These are phyloP conservation scores for Fusarium napiforme DNA, from an alignment of 2,329 filamentous ascomycete genomes.

Conservation along the genomic window DNA sequence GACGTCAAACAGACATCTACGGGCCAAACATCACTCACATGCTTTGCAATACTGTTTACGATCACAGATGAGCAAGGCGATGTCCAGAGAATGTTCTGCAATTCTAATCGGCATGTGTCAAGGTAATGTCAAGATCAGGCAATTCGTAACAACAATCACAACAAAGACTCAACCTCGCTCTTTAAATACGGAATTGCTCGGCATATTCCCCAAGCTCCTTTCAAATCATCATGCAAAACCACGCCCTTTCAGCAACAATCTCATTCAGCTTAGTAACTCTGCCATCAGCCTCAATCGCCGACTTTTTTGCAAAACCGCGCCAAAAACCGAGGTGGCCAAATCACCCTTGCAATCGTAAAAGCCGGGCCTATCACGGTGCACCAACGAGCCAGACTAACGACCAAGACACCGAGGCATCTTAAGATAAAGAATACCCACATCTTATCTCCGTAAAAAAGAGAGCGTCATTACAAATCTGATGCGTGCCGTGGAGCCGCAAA, in stretches of 20 bases:
- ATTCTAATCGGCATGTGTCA: not conserved
- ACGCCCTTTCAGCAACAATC: not conserved
- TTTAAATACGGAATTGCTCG: not conserved
- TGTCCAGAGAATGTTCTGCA: fast-evolving
- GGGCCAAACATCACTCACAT: not conserved
- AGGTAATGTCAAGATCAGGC: too few relatives aligned
- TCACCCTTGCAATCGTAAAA: not conserved
- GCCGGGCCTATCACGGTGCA: not conserved
- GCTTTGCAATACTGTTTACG: fast-evolving
- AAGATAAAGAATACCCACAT: not conserved
- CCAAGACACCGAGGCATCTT: conserved; percentile 23
- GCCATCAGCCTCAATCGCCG: not conserved
- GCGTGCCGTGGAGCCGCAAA: conserved; percentile 11
- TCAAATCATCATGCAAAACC: not conserved
- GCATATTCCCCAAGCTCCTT: not conserved
- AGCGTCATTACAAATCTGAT: conserved; percentile 26
- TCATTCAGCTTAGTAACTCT: not conserved
- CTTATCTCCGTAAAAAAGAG: conserved; percentile 20
- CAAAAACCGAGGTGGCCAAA: not conserved
- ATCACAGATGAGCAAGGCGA: not conserved
- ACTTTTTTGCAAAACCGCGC: not conserved
- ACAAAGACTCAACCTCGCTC: not conserved
- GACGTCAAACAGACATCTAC: fast-evolving
- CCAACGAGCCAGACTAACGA: not conserved
- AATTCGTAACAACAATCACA: not conserved